Evolutionary conservation across 352 stramenopile genomes (phyloP).

Genomic region (Globisporangium polare): DNA sequence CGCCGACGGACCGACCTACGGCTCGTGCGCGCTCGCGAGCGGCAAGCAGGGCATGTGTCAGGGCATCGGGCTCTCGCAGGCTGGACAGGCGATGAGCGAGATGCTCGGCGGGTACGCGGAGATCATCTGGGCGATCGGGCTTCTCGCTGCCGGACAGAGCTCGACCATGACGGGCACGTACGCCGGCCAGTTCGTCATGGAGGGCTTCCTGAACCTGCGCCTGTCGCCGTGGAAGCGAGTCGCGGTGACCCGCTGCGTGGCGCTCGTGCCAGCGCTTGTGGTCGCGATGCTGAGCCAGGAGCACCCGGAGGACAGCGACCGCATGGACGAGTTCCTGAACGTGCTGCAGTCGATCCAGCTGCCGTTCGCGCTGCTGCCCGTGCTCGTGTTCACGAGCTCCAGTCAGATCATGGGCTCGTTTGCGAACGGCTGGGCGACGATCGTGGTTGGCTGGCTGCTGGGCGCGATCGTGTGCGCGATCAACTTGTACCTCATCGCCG

Average conservation of each 20-base stretch:
- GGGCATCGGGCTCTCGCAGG: conserved; percentile 86
- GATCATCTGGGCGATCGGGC: conserved; percentile 91
- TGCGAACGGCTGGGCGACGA: conserved; percentile 41
- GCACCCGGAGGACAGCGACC: conserved; percentile 76
- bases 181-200: conserved; percentile 97
- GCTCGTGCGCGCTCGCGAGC: conserved; percentile 50
- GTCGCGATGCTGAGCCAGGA: conserved; percentile 86
- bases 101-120: conserved; percentile 83
- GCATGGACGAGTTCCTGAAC: conserved; percentile 90
- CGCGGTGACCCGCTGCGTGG: conserved; percentile 87
- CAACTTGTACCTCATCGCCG: conserved; percentile 76
- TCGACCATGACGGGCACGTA: conserved; percentile 97
- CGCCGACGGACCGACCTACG: conserved; percentile 41
- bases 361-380: conserved; percentile 87
- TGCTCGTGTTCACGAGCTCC: conserved; percentile 86
- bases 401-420: conserved; percentile 80
- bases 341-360: conserved; percentile 92
- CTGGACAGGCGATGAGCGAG: conserved; percentile 69
- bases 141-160: conserved; percentile 93
- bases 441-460: conserved; percentile 51
- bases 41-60: conserved; percentile 73
- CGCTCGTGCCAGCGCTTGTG: conserved; percentile 83
- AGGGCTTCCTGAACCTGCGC: conserved; percentile 93
- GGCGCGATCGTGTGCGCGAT: conserved; percentile 63
- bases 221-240: conserved; percentile 82